A percentile compares a stretch with the other conserved stretches of the same genome.
Evolutionary conservation across 169 alveolate species (phyloP).

Genomic region (Plasmodium coatneyi): DNA sequence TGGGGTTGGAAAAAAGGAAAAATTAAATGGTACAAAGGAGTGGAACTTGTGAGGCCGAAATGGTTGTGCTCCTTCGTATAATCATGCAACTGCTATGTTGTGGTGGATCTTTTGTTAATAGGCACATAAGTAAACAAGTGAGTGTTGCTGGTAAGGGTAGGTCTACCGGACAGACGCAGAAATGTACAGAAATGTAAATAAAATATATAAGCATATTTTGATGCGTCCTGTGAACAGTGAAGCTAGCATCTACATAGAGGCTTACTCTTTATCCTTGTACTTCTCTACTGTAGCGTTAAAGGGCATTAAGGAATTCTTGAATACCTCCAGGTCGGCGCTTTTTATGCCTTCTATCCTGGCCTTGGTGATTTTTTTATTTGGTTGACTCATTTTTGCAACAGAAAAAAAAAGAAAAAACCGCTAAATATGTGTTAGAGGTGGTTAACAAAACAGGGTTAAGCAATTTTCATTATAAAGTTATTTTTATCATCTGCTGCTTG

Average conservation of each 20-base stretch:
- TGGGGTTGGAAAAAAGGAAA: neutral
- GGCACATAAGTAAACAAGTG: neutral
- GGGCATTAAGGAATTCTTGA: slow-evolving; percentile 46
- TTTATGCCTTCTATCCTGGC: slow-evolving; percentile 47
- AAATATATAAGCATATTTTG: neutral
- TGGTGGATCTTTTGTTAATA: neutral
- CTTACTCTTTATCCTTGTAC: slow-evolving; percentile 40
- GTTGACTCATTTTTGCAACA: slow-evolving; percentile 50
- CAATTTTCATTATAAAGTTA: slow-evolving; percentile 10
- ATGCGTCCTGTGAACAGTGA: neutral
- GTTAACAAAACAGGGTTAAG: neutral
- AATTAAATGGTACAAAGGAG: neutral
- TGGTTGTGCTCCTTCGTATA: neutral
- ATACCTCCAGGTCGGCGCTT: slow-evolving; percentile 32
- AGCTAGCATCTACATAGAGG: neutral
- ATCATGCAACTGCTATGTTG: neutral
- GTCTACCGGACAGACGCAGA: neutral
- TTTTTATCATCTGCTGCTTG: neutral
- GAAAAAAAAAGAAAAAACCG: neutral
- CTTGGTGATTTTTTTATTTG: slow-evolving; percentile 51
- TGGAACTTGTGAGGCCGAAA: neutral
- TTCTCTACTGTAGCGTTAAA: slow-evolving; percentile 55
- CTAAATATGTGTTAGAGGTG: neutral
- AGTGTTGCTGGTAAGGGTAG: neutral
- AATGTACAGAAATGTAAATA: neutral